Conservation (phyloP, 2,329 filamentous ascomycete species). For the Raffaelea ambrosiae region DNA sequence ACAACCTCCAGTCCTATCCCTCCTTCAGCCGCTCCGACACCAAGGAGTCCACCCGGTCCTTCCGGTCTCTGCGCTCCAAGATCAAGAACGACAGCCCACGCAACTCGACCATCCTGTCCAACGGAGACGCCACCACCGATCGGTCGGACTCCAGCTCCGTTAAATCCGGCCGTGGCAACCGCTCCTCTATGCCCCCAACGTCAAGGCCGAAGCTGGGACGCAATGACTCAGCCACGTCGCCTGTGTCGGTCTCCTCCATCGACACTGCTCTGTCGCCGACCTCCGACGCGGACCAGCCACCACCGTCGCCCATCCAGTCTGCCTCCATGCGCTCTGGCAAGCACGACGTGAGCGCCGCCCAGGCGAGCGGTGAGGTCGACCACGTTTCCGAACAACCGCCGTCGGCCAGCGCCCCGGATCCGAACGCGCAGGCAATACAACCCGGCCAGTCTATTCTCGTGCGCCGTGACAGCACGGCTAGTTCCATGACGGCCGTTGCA, state of each 20-base stretch:
- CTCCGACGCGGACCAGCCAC: slow-evolving; percentile 46
- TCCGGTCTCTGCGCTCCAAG: slow-evolving; percentile 79
- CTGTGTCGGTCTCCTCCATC: slow-evolving; percentile 29
- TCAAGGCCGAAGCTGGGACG: slow-evolving; percentile 32
- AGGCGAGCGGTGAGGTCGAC: slow-evolving; percentile 84
- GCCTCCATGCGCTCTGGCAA: slow-evolving; percentile 63
- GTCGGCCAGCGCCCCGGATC: slow-evolving; percentile 46
- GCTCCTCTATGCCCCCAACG: slow-evolving; percentile 26
- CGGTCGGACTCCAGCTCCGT: slow-evolving; percentile 69
- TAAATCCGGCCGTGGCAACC: slow-evolving; percentile 57
- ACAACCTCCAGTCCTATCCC: slow-evolving; percentile 73
- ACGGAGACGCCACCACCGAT: slow-evolving; percentile 49
- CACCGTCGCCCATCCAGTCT: slow-evolving; percentile 82
- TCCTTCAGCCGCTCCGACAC: slow-evolving; percentile 91
- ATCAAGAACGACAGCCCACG: slow-evolving; percentile 81
- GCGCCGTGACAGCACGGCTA: slow-evolving; percentile 64
- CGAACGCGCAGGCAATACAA: slow-evolving; percentile 49
- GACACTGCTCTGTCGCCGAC: slow-evolving; percentile 31
- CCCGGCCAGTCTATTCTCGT: slow-evolving; percentile 87
- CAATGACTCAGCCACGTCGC: slow-evolving; percentile 31
- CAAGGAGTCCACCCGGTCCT: slow-evolving; percentile 81
- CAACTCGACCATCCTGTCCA: slow-evolving; percentile 59
- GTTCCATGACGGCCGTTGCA: slow-evolving; percentile 29
- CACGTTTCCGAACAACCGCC: slow-evolving; percentile 88
- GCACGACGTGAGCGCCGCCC: slow-evolving; percentile 70